These are phyloP conservation scores for Fistulifera pelliculosa DNA, from an alignment of 108 stramenopile genomes.

Conservation along the genomic window DNA sequence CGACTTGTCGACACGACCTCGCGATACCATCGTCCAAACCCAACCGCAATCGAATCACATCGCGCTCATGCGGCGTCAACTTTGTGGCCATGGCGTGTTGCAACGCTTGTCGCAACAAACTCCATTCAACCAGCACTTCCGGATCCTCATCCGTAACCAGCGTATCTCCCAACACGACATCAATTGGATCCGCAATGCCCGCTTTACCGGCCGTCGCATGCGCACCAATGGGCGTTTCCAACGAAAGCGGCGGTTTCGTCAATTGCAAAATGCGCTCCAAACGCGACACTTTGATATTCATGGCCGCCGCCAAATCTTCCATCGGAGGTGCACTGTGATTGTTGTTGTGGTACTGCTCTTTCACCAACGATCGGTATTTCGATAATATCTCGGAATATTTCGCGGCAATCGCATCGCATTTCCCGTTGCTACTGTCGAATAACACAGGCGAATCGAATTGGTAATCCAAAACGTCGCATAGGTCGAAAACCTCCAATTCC, in stretches of 20 bases:
- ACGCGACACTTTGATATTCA: constrained; percentile 37
- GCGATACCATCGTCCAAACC: constrained; percentile 73
- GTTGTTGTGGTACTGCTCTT: constrained; percentile 21
- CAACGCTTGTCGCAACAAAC: constrained; percentile 62
- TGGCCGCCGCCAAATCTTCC: constrained; percentile 33
- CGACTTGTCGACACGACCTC: constrained; percentile 52
- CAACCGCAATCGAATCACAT: constrained; percentile 62
- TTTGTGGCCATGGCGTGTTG: constrained; percentile 79
- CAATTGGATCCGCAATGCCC: constrained; percentile 29
- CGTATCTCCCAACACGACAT: constrained; percentile 7
- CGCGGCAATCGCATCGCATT: constrained; percentile 44
- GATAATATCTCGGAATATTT: constrained; percentile 44
- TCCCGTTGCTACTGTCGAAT: constrained; percentile 46
- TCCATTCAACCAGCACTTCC: constrained; percentile 66
- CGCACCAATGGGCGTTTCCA: constrained; percentile 41
- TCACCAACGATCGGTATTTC: constrained; percentile 43
- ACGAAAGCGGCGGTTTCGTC: constrained; percentile 37
- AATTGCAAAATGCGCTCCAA: constrained; percentile 46
- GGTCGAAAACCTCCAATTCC: constrained; percentile 63
- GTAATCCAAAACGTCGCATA: constrained; percentile 85
- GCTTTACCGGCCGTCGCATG: constrained; percentile 38
- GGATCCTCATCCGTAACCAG: constrained; percentile 24
- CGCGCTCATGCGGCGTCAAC: constrained; percentile 73
- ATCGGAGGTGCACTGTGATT: constrained; percentile 25
- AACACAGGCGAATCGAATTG: constrained; percentile 51